Base-by-base conservation (phyloP, 2,329 filamentous ascomycete species). In the Aciculosporium take region DNA sequence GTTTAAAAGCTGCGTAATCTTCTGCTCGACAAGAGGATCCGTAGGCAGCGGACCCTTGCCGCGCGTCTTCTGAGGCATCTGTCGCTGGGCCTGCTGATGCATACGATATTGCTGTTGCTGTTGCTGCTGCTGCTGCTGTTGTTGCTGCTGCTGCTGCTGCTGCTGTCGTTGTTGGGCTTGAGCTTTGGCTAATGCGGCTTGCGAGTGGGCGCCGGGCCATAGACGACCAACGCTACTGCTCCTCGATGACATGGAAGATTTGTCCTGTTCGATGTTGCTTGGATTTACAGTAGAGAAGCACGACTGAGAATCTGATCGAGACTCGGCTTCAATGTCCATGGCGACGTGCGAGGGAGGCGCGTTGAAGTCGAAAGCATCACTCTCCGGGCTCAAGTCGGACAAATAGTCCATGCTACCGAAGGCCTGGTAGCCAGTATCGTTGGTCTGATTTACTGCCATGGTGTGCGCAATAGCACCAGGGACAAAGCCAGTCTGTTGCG, bases 151-250 rank as follows among this genome's bases (percentile, higher is more conserved):
- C 54, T 83, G 78, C 7, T 37, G 67, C 53, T 66, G 64, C 45
- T 76, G 72, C 53, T 78, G 74, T 56, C 77, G 75, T 58, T 83
- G 79, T 54, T 83, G 78, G 21, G 74, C 74, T 52, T 79, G 74
- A 7, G 79, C 79, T 65, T 84, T 84, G 47, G 79, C 80, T 53
- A 85, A 66, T 45, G 84, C 84, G 38, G 86, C 87, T 62, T 87
- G 86, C 55, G 87, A 85, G 65, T 96, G 89, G 73, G 94, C 91
- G 40, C 88, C 89, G 10, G 89, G 89, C 69, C 85, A 95, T 51
- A 93, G 79, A 49, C 87, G 79, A 49, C 84, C 81, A 40, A 79
- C 71, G 45, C 63, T 71, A 56, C 64, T 66, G 28, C 72, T 66
- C 46, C 74, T 66, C 1, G 66, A 63, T 44, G 66, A 64, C n/a